Evolutionary conservation across 2,329 filamentous ascomycete species (phyloP).

Genomic region (Ilyonectria mors-panacis): DNA sequence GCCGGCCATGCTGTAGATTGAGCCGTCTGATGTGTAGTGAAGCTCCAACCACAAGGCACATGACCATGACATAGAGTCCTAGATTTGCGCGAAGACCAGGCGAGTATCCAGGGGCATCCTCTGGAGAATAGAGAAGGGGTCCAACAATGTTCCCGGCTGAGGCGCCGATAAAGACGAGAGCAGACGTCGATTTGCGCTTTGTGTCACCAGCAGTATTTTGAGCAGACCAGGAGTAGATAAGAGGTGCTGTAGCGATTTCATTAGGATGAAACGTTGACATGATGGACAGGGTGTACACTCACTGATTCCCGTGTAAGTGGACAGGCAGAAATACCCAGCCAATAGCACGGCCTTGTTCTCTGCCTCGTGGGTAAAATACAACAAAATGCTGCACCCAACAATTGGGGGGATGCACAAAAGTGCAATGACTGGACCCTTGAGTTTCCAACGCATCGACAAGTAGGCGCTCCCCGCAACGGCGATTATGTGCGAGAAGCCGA

Average conservation of each 20-base stretch:
- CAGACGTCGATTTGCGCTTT: conserved; percentile 77
- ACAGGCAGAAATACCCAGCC: conserved; percentile 71
- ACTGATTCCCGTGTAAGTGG: conserved; percentile 66
- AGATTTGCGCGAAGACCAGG: conserved; percentile 73
- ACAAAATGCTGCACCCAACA: conserved; percentile 68
- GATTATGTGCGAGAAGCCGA: conserved; percentile 72
- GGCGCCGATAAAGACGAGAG: conserved; percentile 75
- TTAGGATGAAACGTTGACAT: conserved; percentile 33
- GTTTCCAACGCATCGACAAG: conserved; percentile 67
- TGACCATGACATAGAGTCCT: conserved; percentile 72
- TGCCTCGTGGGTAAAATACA: conserved; percentile 63
- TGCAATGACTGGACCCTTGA: conserved; percentile 70
- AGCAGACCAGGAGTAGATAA: conserved; percentile 73
- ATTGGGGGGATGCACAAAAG: conserved; percentile 71
- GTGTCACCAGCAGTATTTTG: conserved; percentile 79
- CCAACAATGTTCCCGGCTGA: conserved; percentile 78
- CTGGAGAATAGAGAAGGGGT: conserved; percentile 74
- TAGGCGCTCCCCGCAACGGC: conserved; percentile 71
- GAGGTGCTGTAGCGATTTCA: conserved; percentile 56
- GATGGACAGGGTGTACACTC: conserved; percentile 46
- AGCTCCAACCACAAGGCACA: conserved; percentile 62
- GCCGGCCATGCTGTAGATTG: conserved; percentile 69
- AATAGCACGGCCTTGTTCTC: conserved; percentile 65
- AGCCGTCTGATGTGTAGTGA: conserved; percentile 65
- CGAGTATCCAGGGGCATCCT: conserved; percentile 56